Base-by-base conservation (phyloP, 2,329 filamentous ascomycete genomes). In the Dothidotthia symphoricarpi region DNA sequence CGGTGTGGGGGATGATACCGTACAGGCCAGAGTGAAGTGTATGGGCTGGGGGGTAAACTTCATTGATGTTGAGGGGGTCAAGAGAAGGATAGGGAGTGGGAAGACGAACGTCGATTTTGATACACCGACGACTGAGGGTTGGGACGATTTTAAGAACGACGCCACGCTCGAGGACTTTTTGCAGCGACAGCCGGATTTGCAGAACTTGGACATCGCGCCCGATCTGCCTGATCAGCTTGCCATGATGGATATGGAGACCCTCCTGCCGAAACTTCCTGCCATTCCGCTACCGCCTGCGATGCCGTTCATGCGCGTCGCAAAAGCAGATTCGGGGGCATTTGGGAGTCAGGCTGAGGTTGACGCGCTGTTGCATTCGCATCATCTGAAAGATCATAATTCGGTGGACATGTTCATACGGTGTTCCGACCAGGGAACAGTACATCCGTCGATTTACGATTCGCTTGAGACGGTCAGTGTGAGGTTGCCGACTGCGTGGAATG, bases 391-490 rank as follows among this genome's bases (percentile, higher is more conserved):
- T 34, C 81, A 82, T 46, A 82, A 88, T 47, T 76, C 81, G n/a
- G 82, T 93, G 28, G 86, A 91, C 62, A 79, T 91, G 49, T 82
- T 94, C 70, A 71, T 91, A 4, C 77, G 86, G 2, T 86, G 86
- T 4, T 86, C 83, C 3, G 77, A 78, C 39, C 78, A 87, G 47
- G 86, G 86, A 7, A 76, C 73, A 13, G 73, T 94, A 10, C 84
- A 91, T 59, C 72, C 94, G 13, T 87, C 82, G 51, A 88, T 95
- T 31, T 91, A 91, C 62, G 86, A 95, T 63, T 90, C 86, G 5
- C 88, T 95, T 54, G 77, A 86, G 43, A 83, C 94, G 41, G 87
- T 88, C 3, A 76, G 69, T 10, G 82, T 89, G 44, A 64, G 70
- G 41, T 74, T 76, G 39, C 75, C 71, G 2, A 70, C 67, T 3